These are phyloP conservation scores for Colletotrichum sublineola DNA, from an alignment of 2,329 filamentous ascomycete genomes.

Conservation along the genomic window DNA sequence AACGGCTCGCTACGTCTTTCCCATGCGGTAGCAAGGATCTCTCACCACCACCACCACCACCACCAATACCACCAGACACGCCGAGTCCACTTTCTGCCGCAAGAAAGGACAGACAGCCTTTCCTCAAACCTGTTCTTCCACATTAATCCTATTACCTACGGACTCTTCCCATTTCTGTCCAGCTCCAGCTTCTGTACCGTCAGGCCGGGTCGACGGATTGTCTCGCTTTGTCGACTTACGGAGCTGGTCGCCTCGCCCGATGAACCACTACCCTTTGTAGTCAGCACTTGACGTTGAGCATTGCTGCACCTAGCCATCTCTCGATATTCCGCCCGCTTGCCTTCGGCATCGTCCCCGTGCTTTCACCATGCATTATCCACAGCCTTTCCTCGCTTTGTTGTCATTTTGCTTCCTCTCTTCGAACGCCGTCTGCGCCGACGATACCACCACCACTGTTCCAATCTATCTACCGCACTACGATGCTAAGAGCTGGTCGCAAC, in stretches of 20 bases:
- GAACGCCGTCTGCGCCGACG: constrained; percentile 38
- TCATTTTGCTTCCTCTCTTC: constrained; percentile 43
- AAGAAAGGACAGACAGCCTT: background rate
- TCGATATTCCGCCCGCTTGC: background rate
- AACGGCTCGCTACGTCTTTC: constrained; percentile 3
- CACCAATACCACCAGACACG: background rate
- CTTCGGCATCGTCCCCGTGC: background rate
- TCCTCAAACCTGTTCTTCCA: constrained; percentile 16
- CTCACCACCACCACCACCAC: constrained; percentile 14
- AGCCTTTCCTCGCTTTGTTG: constrained; percentile 47
- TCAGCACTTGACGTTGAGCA: constrained; percentile 13
- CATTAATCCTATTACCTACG: constrained; percentile 3
- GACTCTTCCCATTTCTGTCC: constrained; percentile 9
- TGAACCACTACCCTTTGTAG: constrained; percentile 21
- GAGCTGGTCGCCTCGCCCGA: constrained; percentile 15
- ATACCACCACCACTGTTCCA: constrained; percentile 57
- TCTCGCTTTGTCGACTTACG: constrained; percentile 2
- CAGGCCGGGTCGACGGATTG: constrained; percentile 29
- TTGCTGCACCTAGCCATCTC: background rate
- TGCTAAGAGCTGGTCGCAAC: constrained; percentile 57
- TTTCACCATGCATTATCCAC: constrained; percentile 35
- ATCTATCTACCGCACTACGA: constrained; percentile 61
- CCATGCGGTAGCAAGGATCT: constrained; percentile 11
- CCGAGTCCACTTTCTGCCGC: constrained; percentile 34
- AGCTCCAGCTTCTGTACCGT: constrained; percentile 18